Evolutionary conservation across 495 filamentous ascomycete species (phyloP), one percentile per base, ranked within the genome.

Genomic region (Beverwykella pulmonaria): DNA sequence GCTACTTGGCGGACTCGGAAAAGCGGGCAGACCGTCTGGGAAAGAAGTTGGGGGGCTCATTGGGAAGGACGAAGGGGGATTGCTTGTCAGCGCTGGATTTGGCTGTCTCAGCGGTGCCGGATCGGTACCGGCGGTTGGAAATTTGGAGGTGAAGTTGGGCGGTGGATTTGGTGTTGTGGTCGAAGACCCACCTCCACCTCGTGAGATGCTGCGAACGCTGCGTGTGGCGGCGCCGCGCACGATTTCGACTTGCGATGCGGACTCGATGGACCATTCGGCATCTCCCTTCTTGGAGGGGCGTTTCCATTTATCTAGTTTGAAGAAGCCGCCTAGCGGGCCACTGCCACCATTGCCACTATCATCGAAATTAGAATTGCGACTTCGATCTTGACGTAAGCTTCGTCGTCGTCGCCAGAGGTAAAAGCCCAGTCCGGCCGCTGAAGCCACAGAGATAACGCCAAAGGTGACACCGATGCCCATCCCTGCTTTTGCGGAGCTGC

Each of bases 391-490:
- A 15, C 46, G 53, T 8, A 29, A 1, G 15, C 41, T 58, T 8
- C 46, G 62, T 17, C 62, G 62, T 17, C 63, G 63, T 3, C 56
- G 55, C 39, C 6, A 12, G 39, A 44, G 39, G 34, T 46, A 66
- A 29, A 66, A 32, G 26, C 41, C 53, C 30, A 66, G 25, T 15
- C 63, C 63, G 7, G 56, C 25, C 1, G 27, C 48, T 19, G 29
- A 22, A 7, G 65, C 65, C 7, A 68, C 19, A 17, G 34, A 47
- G 34, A 68, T 29, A 17, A 68, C 27, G 25, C 49, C 58, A 23
- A 68, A 68, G 14, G 65, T 68, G 39, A 62, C 23, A 9, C 65
- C 65, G 26, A 68, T 27, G 10, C 65, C 65, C 49, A 68, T 57
- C 10, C 58, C 65, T 1, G 65, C 65, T 29, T 52, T 61, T 2